A percentile compares a stretch with the other conserved stretches of the same genome.
Conservation (phyloP, 805 yeast genomes). For the Teunomyces tritomae region DNA sequence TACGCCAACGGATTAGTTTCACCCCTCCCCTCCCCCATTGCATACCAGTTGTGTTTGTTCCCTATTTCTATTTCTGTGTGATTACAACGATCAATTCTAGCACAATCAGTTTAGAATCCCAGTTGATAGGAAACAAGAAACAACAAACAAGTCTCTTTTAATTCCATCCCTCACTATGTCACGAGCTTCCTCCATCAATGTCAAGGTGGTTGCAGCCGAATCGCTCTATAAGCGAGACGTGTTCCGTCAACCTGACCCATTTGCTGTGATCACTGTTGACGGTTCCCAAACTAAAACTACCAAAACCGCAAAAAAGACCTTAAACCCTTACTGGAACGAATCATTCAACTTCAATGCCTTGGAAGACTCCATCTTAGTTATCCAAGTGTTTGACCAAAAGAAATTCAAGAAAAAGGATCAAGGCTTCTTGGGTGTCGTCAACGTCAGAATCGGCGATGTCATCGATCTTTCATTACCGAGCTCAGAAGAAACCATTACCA, state of each 20-base stretch:
- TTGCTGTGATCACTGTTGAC: conserved; percentile 96
- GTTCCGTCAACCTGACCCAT: conserved; percentile 95
- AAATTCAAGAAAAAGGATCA: conserved; percentile 98
- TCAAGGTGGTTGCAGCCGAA: conserved; percentile 91
- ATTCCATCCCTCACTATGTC: neutral
- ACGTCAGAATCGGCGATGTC: conserved; percentile 84
- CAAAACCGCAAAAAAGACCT: conserved; percentile 85
- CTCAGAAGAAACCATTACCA: conserved; percentile 82
- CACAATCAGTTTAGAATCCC: neutral
- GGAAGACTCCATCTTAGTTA: conserved; percentile 81
- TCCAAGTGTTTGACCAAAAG: conserved; percentile 95
- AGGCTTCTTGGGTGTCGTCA: conserved; percentile 95
- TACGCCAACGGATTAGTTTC: neutral
- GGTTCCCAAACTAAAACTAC: conserved; percentile 96
- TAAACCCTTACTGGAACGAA: conserved; percentile 98
- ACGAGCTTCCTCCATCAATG: conserved; percentile 40
- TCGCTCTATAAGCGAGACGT: conserved; percentile 93
- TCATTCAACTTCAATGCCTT: conserved; percentile 73
- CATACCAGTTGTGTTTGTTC: neutral
- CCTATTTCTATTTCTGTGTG: neutral
- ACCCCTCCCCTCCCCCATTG: neutral
- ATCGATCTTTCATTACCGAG: conserved; percentile 56
- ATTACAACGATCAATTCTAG: neutral
- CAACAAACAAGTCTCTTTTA: neutral
- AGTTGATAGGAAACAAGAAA: neutral